These are phyloP conservation scores for Boletellus ananiceps DNA, from an alignment of 768 basidiomycete genomes.

Conservation along the genomic window DNA sequence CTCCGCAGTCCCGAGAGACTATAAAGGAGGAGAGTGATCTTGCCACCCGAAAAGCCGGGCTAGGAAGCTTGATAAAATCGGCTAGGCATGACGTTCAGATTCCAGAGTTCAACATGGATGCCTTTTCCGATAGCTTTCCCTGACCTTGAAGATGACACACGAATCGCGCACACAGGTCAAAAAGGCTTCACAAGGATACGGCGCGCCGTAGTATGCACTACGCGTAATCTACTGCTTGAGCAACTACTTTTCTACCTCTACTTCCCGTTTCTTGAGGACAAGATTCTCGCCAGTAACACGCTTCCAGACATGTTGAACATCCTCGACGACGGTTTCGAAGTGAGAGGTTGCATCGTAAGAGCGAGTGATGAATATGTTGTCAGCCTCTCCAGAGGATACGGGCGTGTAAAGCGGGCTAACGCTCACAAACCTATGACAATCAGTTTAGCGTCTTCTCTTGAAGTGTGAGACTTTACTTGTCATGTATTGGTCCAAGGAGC, in stretches of 20 bases:
- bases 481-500: constrained; percentile 87
- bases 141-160: neutral
- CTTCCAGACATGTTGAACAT: constrained; percentile 95
- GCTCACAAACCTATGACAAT: constrained; percentile 69
- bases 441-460: neutral
- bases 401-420: constrained; percentile 88
- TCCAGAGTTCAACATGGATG: constrained; percentile 84
- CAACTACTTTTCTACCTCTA: constrained; percentile 50
- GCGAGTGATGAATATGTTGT: constrained; percentile 95
- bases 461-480: constrained; percentile 61
- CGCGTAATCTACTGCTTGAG: constrained; percentile 7
- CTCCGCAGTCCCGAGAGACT: constrained; percentile 26
- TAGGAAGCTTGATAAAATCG: constrained; percentile 86
- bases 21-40: constrained; percentile 52
- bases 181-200: constrained; percentile 13
- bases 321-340: constrained; percentile 97
- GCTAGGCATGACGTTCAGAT: constrained; percentile 84
- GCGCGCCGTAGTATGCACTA: constrained; percentile 3
- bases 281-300: constrained; percentile 73
- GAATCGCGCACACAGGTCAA: constrained; percentile 4
- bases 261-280: constrained; percentile 84
- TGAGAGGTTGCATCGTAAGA: constrained; percentile 99
- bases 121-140: constrained; percentile 47
- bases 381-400: constrained; percentile 69
- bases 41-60: constrained; percentile 60